Evolutionary conservation across 2,329 filamentous ascomycete genomes (phyloP), one percentile per base, ranked within the genome.

Genomic region (Elsinoe necatrix): DNA sequence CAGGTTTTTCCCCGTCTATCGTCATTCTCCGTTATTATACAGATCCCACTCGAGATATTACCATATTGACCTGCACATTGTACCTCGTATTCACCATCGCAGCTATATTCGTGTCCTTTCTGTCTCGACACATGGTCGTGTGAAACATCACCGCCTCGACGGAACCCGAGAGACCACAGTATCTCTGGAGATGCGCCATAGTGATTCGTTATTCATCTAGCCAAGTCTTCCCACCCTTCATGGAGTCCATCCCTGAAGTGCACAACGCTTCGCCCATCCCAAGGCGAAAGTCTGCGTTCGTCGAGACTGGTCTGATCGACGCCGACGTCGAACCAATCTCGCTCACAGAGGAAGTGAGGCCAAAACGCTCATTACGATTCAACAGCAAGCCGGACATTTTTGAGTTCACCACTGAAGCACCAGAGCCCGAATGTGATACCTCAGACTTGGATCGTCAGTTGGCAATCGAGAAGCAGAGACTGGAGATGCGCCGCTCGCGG

Each of bases 311-410:
- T 14, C 52, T 61, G 12, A 47, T 47, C 29, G 60, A 61, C 41
- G 58, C 58, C 23, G 39, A 55, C 29, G 48, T 43, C n/a, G 39
- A 34, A 25, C 45, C 29, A 2, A 29, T 45, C 9, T 29, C 50
- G 20, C 12, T 51, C 5, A 14, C 37, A 20, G 52, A 25, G 20
- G 41, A 18, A 8, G 57, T 57, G 14, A 59, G 55, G 27, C 51
- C 57, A 23, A 58, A 52, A 55, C 52, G 41, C 4, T 27, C 54
- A 9, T 23, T 66, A 23, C 62, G 65, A 12, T 66, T 65, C 54
- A 61, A 62, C n/a, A 66, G 61, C 57, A 59, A 61, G 42, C 61
- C 65, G 59, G 64, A 67, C 55, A 61, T 67, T 34, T 62, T 62
- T 43, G 58, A 65, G 29, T 57, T 61, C 12, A 59, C 63, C 29